Conservation (phyloP, 352 stramenopile species). For the Globisporangium spiculum region DNA sequence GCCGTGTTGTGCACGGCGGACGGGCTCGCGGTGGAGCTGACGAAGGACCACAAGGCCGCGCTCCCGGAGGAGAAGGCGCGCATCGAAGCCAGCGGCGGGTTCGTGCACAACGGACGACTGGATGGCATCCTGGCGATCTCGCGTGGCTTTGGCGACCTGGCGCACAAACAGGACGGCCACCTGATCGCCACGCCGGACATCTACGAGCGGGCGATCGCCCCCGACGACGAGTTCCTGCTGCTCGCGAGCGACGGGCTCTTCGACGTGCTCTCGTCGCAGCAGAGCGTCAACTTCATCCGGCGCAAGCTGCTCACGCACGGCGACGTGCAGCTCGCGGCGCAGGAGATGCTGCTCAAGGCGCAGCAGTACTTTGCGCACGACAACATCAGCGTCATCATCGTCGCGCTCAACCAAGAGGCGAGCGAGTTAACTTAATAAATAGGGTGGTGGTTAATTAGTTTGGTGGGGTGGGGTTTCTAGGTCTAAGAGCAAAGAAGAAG, state of each 20-base stretch:
- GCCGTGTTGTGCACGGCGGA: slow-evolving; percentile 80
- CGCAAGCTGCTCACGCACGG: slow-evolving; percentile 85
- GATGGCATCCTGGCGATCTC: slow-evolving; percentile 88
- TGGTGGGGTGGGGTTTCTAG: slow-evolving; percentile 6
- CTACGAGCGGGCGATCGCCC: slow-evolving; percentile 50
- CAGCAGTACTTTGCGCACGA: slow-evolving; percentile 89
- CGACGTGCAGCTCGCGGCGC: slow-evolving; percentile 85
- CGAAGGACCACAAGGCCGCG: slow-evolving; percentile 86
- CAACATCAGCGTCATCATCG: slow-evolving; percentile 89
- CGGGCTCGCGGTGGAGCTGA: slow-evolving; percentile 75
- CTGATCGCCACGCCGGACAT: slow-evolving; percentile 84
- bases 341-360: slow-evolving; percentile 86
- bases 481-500: neutral
- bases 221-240: slow-evolving; percentile 87
- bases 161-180: slow-evolving; percentile 88
- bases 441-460: neutral
- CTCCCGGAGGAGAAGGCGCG: slow-evolving; percentile 70
- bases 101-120: slow-evolving; percentile 86
- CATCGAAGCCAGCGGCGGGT: slow-evolving; percentile 80
- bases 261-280: slow-evolving; percentile 88
- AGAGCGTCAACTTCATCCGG: slow-evolving; percentile 89
- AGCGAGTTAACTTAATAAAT: slow-evolving; percentile 22
- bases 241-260: slow-evolving; percentile 91
- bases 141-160: slow-evolving; percentile 85
- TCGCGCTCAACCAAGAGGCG: slow-evolving; percentile 73